These are phyloP conservation scores for Corinectria fuckeliana DNA, from an alignment of 2,329 filamentous ascomycete genomes.

Conservation along the genomic window DNA sequence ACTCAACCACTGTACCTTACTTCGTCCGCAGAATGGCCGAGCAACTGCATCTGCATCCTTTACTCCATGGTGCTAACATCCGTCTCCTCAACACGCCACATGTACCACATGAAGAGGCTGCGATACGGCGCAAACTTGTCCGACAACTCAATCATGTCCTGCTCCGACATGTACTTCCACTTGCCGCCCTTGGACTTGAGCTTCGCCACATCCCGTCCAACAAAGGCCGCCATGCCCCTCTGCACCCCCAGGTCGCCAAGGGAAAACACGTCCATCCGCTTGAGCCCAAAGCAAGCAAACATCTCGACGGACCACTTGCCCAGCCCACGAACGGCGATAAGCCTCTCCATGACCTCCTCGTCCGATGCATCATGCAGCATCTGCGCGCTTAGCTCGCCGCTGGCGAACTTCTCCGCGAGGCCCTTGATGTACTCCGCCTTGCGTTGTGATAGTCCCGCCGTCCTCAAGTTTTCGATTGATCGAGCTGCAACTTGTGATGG, in stretches of 20 bases:
- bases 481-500: conserved; percentile 73
- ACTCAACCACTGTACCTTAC: too few relatives aligned
- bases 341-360: conserved; percentile 80
- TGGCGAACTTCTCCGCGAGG: conserved; percentile 79
- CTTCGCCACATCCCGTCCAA: conserved; percentile 82
- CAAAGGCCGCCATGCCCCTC: conserved; percentile 88
- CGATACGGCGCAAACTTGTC: conserved; percentile 86
- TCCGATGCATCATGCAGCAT: conserved; percentile 82
- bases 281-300: conserved; percentile 96
- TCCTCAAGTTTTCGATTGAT: conserved; percentile 72
- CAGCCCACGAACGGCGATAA: conserved; percentile 86
- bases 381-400: conserved; percentile 75
- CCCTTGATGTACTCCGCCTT: conserved; percentile 96
- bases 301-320: conserved; percentile 95
- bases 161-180: conserved; percentile 97
- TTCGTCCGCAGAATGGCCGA: too few relatives aligned
- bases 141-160: conserved; percentile 86
- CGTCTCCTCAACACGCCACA: conserved; percentile 88
- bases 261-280: conserved; percentile 92
- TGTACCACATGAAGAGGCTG: conserved; percentile 97
- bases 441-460: conserved; percentile 87
- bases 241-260: conserved; percentile 93
- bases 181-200: conserved; percentile 83
- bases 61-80: conserved; percentile 69
- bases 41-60: conserved; percentile 23